A percentile compares a stretch with the other conserved stretches of the same genome.
Evolutionary conservation across 305 asterid species (phyloP).

Genomic region (Fraxinus dipetala): DNA sequence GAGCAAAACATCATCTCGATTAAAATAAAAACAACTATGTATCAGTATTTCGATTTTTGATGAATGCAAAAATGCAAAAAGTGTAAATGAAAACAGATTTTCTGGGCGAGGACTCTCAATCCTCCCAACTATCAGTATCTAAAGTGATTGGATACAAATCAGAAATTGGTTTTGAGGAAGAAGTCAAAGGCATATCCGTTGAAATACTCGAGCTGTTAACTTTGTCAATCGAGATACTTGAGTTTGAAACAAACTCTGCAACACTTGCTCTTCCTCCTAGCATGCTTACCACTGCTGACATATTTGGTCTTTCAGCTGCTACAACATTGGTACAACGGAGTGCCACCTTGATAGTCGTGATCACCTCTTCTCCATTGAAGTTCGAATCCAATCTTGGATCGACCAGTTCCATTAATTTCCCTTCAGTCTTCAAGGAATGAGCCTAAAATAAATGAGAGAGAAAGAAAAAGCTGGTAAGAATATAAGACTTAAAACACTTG

Average conservation of each 20-base stretch:
- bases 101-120: neutral
- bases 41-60: too few species aligned
- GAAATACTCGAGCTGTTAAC: constrained; percentile 18
- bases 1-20: too few species aligned
- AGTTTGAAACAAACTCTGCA: constrained; percentile 15
- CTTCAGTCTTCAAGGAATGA: constrained; percentile 37
- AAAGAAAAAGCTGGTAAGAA: neutral
- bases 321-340: constrained; percentile 49
- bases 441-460: constrained; percentile 34
- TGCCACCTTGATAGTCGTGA: constrained; percentile 37
- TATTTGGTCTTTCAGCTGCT: constrained; percentile 51
- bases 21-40: too few species aligned
- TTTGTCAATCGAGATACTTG: neutral
- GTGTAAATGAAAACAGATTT: neutral
- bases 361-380: constrained; percentile 38
- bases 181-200: constrained; percentile 39
- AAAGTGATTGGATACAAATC: constrained; percentile 47
- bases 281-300: constrained; percentile 63
- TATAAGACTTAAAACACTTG: neutral
- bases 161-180: constrained; percentile 34
- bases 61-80: neutral
- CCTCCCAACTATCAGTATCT: constrained; percentile 41
- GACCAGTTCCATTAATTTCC: constrained; percentile 44
- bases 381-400: constrained; percentile 50
- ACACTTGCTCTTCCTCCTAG: constrained; percentile 44